A percentile compares a stretch with the other conserved stretches of the same genome.
Conservation (phyloP, 371 early-diverging fungal genomes). For the Mucor velutinosus region DNA sequence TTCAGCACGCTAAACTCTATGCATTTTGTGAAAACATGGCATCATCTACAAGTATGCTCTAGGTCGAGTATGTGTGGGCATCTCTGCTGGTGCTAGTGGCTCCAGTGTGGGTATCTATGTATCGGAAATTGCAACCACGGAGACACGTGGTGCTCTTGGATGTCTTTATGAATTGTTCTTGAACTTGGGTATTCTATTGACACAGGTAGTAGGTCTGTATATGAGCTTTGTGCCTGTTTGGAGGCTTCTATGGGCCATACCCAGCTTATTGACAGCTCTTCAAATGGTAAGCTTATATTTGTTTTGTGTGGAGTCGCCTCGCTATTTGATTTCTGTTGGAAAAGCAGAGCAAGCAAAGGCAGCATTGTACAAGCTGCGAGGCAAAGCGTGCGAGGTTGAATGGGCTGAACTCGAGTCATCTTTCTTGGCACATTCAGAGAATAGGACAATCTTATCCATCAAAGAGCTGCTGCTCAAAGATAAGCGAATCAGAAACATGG, state of each 20-base stretch:
- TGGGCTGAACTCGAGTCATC: conserved; percentile 22
- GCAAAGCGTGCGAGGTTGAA: conserved; percentile 22
- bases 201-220: conserved; percentile 66
- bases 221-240: conserved; percentile 62
- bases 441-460: conserved; percentile 25
- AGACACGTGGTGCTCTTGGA: conserved; percentile 73
- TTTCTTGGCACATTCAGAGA: conserved; percentile 24
- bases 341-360: conserved; percentile 49
- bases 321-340: conserved; percentile 58
- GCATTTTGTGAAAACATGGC: neutral
- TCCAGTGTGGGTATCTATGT: conserved; percentile 69
- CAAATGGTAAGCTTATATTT: conserved; percentile 62
- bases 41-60: conserved; percentile 42
- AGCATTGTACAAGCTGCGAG: conserved; percentile 65
- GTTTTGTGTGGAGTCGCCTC: conserved; percentile 74
- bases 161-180: conserved; percentile 56
- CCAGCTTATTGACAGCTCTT: conserved; percentile 58
- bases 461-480: conserved; percentile 41
- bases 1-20: conserved; percentile 2
- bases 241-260: conserved; percentile 66
- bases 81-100: conserved; percentile 79
- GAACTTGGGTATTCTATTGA: conserved; percentile 75
- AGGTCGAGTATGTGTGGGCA: conserved; percentile 84
- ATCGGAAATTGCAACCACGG: conserved; percentile 78
- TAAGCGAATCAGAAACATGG: conserved; percentile 28